Evolutionary conservation across 2,329 filamentous ascomycete species (phyloP).

Genomic region (Cytospora chrysosperma): DNA sequence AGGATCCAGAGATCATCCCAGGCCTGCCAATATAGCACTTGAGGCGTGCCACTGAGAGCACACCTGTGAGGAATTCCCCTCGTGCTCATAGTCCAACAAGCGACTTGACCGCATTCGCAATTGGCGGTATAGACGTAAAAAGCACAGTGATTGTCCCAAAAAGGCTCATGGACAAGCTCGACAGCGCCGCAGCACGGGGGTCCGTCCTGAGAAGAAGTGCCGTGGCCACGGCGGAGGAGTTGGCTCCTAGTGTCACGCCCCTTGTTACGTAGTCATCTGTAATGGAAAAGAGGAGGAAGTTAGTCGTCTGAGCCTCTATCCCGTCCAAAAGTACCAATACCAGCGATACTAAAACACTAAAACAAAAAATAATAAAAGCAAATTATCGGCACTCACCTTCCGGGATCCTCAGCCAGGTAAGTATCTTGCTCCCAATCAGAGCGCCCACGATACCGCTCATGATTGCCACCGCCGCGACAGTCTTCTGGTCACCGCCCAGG

Average conservation of each 20-base stretch:
- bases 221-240: conserved; percentile 59
- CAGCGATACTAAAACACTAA: not conserved
- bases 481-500: conserved; percentile 55
- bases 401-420: conserved; percentile 51
- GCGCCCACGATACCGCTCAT: conserved; percentile 60
- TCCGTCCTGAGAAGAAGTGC: conserved; percentile 56
- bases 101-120: conserved; percentile 47
- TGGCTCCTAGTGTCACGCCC: conserved; percentile 61
- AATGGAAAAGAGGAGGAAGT: not conserved
- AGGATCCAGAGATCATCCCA: no score
- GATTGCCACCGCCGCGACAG: conserved; percentile 56
- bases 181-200: conserved; percentile 58
- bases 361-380: not conserved
- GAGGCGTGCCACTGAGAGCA: no score
- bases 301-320: no score
- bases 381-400: conserved; percentile 40
- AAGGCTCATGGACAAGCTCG: conserved; percentile 59
- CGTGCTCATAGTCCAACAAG: conserved; percentile 42
- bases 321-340: no score
- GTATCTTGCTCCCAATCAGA: conserved; percentile 50
- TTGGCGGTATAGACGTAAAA: conserved; percentile 56
- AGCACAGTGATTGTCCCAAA: conserved; percentile 60
- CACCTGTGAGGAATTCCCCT: not conserved
- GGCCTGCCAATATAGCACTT: no score
- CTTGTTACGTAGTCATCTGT: conserved; percentile 61